Evolutionary conservation across 768 basidiomycete species (phyloP), one percentile per base, ranked within the genome.

Genomic region (Neoboletus brunneissimus): DNA sequence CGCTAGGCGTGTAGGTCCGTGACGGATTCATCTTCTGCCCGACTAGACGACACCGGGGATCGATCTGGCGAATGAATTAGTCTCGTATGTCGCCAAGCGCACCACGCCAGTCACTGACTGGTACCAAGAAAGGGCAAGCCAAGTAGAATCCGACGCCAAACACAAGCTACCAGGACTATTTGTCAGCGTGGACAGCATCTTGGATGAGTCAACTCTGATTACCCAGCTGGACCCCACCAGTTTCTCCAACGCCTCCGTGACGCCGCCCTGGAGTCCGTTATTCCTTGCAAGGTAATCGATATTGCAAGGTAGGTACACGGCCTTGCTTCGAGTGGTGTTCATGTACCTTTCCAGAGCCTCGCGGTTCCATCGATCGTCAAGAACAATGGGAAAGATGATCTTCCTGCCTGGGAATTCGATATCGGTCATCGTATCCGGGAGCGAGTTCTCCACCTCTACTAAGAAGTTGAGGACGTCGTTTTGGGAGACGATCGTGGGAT

Each of bases 1-100:
- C 84, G 40, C 80, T 74, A 10, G 86, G 83, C 0, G 87, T 89
- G 56, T 75, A 85, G 0, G 85, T 85, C 9, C 87, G 73, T 0
- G 85, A 86, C 0, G 87, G 87, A 53, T 89, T 89, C 83, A 88
- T 87, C 67, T 89, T 89, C 56, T 88, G 87, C 0, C 82, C 85
- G 6, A 84, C 76, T 0, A 89, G 67, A 37, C 85, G 74, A 55
- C 79, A 81, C 31, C 82, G 73, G 9, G 81, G 82, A 62, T 85
- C 83, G 18, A 86, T 76, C 82, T 84, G 55, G 15, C 22, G 13
- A 27, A 12, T 11, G 2, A 10, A 7, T 45, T 8, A 43, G 48
- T 46, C 34, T 4, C 5, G 7, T 10, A 49, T 29, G 2, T 29
- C 9, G 7, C 11, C 18, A 15, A 22, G 13, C 23, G 12, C 13